phyloP scores from a whole-genome alignment of 2,329 filamentous ascomycete genomes.

The Colletotrichum salicis region DNA sequence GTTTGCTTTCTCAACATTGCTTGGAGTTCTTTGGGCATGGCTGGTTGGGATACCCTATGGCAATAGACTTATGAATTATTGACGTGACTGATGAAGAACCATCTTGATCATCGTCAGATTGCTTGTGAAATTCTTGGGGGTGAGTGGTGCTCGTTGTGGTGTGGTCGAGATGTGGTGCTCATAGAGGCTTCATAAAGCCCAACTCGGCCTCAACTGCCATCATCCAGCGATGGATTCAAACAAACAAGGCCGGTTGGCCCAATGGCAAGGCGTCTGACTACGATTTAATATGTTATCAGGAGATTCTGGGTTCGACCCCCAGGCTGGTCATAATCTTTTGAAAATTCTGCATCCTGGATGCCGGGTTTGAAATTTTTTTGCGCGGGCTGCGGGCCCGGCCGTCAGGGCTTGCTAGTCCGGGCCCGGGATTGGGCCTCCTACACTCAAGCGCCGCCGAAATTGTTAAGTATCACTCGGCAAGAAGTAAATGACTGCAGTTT shows the following conservation, averaged over 20 bases:
- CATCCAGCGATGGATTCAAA: conserved; percentile 4
- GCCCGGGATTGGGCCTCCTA: conserved; percentile 11
- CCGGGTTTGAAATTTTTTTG: not conserved
- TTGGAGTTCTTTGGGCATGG: not conserved
- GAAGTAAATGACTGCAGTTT: no score
- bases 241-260: conserved; percentile 43
- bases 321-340: conserved; percentile 32
- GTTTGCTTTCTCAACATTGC: no score
- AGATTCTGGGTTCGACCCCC: conserved; percentile 37
- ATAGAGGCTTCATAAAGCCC: no score
- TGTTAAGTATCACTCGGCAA: not conserved
- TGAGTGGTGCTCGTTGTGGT: not conserved
- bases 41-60: not conserved
- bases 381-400: conserved; percentile 19
- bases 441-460: not conserved
- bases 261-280: conserved; percentile 58
- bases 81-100: not conserved
- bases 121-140: not conserved
- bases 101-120: not conserved
- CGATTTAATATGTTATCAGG: conserved; percentile 39
- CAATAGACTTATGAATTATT: not conserved
- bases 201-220: rapidly evolving
- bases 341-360: not conserved
- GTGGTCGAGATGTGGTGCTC: not conserved
- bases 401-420: conserved; percentile 15